Base-by-base conservation (phyloP, 1,284 basidiomycete genomes). In the Leccinum proliferum region DNA sequence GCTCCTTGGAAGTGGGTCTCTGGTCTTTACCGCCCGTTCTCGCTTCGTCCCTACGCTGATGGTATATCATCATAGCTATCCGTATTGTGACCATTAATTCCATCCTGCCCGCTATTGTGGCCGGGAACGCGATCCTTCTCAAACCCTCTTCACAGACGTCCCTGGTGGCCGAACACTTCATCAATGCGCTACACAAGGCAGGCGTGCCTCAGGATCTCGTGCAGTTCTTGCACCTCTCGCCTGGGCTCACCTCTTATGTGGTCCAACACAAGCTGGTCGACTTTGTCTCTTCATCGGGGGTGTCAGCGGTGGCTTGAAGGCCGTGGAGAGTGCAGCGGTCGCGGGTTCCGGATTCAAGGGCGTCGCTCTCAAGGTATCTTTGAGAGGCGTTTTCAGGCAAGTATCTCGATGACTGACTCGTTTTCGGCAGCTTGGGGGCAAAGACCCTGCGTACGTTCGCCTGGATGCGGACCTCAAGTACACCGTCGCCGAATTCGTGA, bases 91-190 rank as follows among this genome's bases (percentile, higher is more conserved):
- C 92, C 43, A 85, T 98, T 75, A 98, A 98, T 76, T 88, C 92
- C 2, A 87, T 98, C 60, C 83, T 98, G 37, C 95, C 95, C 2
- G 93, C 94, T 1, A 78, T 98, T 64, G 79, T 96, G 46, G 86
- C 93, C 5, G 93, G 96, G 34, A 98, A 98, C 74, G 78, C 92
- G 0, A 92, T 98, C 14, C 76, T 98, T 58, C 79, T 98, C 72
- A 98, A 98, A 76, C 94, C 96, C 0, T 96, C 94, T 3, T 96
- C 96, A 1, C 96, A 98, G 74, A 97, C 95, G 0, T 96, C 96
- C 34, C 77, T 94, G 53, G 87, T 88, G 0, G 94, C 92, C 4
- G 93, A 97, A 74, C 85, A 92, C 21, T 84, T 98, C 67, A 83
- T 86, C 2, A 73, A 79, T 41, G 88, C 91, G 0, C 82, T 94